Evolutionary conservation across 768 basidiomycete genomes (phyloP).

Genomic region (Tulasnella sp.): DNA sequence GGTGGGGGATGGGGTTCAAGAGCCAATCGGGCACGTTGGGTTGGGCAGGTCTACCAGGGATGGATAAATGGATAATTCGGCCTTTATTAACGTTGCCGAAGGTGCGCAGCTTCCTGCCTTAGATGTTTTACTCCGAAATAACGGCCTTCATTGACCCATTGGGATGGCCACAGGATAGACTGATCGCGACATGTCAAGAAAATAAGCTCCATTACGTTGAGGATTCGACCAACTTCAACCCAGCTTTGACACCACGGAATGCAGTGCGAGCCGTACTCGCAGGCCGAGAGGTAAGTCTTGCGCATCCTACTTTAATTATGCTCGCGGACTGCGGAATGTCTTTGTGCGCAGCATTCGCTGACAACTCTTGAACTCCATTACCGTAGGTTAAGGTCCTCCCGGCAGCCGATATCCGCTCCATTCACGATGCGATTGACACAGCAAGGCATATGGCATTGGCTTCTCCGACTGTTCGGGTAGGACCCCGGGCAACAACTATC

Average conservation of each 20-base stretch:
- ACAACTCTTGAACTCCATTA: background rate
- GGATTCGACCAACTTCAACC: constrained; percentile 77
- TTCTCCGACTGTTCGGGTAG: background rate
- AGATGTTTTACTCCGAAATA: constrained; percentile 5
- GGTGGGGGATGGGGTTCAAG: constrained; percentile 76
- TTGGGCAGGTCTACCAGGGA: constrained; percentile 58
- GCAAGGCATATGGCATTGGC: background rate
- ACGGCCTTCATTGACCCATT: background rate
- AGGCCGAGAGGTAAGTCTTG: background rate
- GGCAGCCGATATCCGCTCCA: background rate
- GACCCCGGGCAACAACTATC: background rate
- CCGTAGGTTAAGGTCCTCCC: background rate
- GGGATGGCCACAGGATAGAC: constrained; percentile 60
- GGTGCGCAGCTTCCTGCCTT: constrained; percentile 47
- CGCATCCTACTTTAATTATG: background rate
- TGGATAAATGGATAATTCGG: constrained; percentile 70
- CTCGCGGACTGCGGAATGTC: background rate
- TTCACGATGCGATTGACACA: background rate
- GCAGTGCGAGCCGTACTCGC: constrained; percentile 59
- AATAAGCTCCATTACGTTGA: constrained; percentile 62
- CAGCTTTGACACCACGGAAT: constrained; percentile 71
- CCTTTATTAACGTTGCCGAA: constrained; percentile 71
- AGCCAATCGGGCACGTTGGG: constrained; percentile 44
- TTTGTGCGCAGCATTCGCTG: background rate
- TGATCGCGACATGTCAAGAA: constrained; percentile 75